Evolutionary conservation across 2,329 filamentous ascomycete genomes (phyloP), one percentile per base, ranked within the genome.

Genomic region (Rhynchosporium secalis): DNA sequence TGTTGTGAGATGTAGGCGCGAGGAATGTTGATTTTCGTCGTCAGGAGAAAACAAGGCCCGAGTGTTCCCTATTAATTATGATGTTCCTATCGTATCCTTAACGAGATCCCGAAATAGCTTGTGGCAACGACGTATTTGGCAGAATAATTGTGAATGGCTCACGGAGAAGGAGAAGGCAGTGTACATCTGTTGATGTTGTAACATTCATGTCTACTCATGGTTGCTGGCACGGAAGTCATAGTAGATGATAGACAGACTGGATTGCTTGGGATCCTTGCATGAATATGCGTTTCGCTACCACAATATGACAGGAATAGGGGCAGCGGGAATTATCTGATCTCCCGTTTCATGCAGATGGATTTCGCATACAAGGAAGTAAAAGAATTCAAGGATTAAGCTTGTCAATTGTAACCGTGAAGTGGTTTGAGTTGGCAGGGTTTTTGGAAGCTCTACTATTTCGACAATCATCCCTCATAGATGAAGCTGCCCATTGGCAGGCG

Each of bases 271-370:
- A 60, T 61, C 62, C 62, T 41, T 47, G 59, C 64, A 64, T 65
- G 62, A 65, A 54, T 40, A 56, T 57, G 62, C 62, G 65, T 62
- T 59, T 65, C 56, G 40, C 40, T 46, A 47, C 51, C 31, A 56
- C 36, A 58, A 57, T 55, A 46, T 54, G 48, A 60, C 45, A 57
- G 52, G 28, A 47, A 55, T 54, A 61, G 38, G 58, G 58, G 60
- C 40, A 59, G 55, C 46, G 47, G 29, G 38, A 41, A 26, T 51
- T 56, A 65, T 63, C 48, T 67, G 66, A 68, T 69, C 62, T 66
- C 65, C 64, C 56, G 65, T 66, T 47, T 70, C 62, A 70, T 66
- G 66, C 65, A 63, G 56, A 64, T 65, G 20, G 20, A 20, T 20
- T 20, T 20, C 20, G 20, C 20, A 20, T 20, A 20, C 20, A 20